Evolutionary conservation across 2,329 filamentous ascomycete genomes (phyloP).

Genomic region (Aspergillus udagawae): DNA sequence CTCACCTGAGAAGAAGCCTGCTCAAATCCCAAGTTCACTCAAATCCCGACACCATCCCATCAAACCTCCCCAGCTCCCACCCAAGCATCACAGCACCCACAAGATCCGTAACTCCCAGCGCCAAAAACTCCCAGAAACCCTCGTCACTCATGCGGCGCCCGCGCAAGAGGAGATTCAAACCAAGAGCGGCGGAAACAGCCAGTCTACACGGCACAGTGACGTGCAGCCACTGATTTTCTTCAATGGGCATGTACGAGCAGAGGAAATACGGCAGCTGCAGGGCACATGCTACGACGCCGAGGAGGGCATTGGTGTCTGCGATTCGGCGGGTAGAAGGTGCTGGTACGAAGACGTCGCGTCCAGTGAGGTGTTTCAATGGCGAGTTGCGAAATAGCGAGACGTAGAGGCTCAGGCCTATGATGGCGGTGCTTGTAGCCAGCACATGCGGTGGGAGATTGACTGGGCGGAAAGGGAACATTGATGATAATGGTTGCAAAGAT

Average conservation of each 20-base stretch:
- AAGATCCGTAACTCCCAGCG: background rate
- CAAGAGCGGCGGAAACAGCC: background rate
- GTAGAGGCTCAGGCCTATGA: background rate
- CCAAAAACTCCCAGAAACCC: conserved; percentile 4
- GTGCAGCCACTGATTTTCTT: conserved; percentile 2
- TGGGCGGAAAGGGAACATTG: conserved; percentile 11
- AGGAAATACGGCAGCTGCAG: conserved; percentile 4
- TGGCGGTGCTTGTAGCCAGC: background rate
- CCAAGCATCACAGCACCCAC: background rate
- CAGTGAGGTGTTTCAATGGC: background rate
- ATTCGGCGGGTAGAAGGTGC: background rate
- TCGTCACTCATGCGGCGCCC: conserved; percentile 3
- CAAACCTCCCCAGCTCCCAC: conserved; percentile 1
- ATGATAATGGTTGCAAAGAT: background rate
- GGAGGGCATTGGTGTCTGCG: conserved; percentile 3
- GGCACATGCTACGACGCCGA: background rate
- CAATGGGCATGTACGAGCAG: conserved; percentile 4
- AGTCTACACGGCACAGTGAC: conserved; percentile 1
- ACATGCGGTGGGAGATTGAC: background rate
- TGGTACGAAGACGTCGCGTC: background rate
- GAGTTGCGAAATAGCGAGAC: background rate
- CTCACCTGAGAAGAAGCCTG: too few species aligned
- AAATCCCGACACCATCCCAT: background rate
- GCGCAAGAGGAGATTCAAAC: background rate
- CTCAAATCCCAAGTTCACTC: background rate